Conservation (phyloP, 805 yeast species). For the Lipomyces sp. region DNA sequence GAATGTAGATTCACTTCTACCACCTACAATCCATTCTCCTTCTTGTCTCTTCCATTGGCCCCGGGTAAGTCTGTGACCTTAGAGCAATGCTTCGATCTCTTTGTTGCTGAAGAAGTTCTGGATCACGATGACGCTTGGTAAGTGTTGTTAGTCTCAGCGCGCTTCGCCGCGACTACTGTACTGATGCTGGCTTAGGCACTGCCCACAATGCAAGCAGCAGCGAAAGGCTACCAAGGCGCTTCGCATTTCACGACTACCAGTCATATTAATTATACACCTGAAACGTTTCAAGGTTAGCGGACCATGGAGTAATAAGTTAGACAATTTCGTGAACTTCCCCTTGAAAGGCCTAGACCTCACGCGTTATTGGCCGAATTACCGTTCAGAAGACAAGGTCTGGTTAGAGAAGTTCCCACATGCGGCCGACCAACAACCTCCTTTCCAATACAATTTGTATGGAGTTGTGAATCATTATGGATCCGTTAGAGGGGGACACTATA, state of each 20-base stretch:
- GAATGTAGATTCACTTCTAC: slow-evolving; percentile 79
- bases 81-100: slow-evolving; percentile 74
- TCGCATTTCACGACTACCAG: slow-evolving; percentile 77
- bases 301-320: slow-evolving; percentile 56
- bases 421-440: slow-evolving; percentile 81
- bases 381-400: slow-evolving; percentile 50
- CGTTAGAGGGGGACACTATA: slow-evolving; percentile 85
- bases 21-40: slow-evolving; percentile 81
- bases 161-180: neutral
- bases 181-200: slow-evolving; percentile 42
- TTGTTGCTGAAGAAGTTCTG: slow-evolving; percentile 72
- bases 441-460: slow-evolving; percentile 73
- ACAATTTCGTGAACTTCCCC: slow-evolving; percentile 72
- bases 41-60: slow-evolving; percentile 80
- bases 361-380: slow-evolving; percentile 68
- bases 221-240: slow-evolving; percentile 71
- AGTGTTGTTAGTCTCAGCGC: neutral
- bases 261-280: slow-evolving; percentile 77
- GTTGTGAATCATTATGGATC: slow-evolving; percentile 87
- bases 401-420: slow-evolving; percentile 56
- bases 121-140: slow-evolving; percentile 83
- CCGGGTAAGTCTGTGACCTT: slow-evolving; percentile 50
- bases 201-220: slow-evolving; percentile 72
- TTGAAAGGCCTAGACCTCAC: slow-evolving; percentile 64
- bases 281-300: slow-evolving; percentile 67